phyloP scores from a whole-genome alignment of 2,329 filamentous ascomycete genomes.

The Penicillium sp. region DNA sequence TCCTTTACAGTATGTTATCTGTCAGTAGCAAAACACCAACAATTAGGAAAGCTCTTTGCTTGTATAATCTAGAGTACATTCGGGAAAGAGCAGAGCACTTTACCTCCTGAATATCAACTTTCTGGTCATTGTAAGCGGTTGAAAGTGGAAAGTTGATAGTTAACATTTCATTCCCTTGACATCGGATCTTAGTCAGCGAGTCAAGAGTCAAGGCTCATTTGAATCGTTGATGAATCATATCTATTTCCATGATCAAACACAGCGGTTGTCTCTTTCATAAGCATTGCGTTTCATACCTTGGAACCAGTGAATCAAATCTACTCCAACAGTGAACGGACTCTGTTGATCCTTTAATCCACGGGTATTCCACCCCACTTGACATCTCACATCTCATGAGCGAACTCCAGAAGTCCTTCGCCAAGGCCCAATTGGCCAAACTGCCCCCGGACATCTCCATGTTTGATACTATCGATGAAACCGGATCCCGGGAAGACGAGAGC shows the following conservation, averaged over 20 bases:
- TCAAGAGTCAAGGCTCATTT: background rate
- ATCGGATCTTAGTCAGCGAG: background rate
- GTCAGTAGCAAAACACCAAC: no score
- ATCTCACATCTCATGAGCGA: conserved; percentile 61
- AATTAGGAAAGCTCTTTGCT: no score
- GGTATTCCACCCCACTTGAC: background rate
- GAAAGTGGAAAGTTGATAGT: background rate
- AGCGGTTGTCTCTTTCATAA: no score
- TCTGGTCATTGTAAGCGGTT: background rate
- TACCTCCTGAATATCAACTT: no score
- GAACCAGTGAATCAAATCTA: background rate
- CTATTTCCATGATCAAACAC: background rate
- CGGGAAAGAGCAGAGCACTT: no score
- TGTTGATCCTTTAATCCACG: background rate
- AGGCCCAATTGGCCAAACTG: conserved; percentile 63
- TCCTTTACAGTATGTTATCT: no score
- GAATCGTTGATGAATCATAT: no score
- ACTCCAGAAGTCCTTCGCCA: conserved; percentile 72
- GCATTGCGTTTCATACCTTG: no score
- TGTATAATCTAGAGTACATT: no score
- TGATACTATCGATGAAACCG: conserved; percentile 33
- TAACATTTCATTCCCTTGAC: background rate
- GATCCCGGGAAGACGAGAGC: conserved; percentile 53
- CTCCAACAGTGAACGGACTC: background rate
- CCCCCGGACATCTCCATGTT: conserved; percentile 53